A percentile compares a stretch with the other conserved stretches of the same genome.
Evolutionary conservation across 306 rosid species (phyloP).

Genomic region (Heteromeles arbutifolia): DNA sequence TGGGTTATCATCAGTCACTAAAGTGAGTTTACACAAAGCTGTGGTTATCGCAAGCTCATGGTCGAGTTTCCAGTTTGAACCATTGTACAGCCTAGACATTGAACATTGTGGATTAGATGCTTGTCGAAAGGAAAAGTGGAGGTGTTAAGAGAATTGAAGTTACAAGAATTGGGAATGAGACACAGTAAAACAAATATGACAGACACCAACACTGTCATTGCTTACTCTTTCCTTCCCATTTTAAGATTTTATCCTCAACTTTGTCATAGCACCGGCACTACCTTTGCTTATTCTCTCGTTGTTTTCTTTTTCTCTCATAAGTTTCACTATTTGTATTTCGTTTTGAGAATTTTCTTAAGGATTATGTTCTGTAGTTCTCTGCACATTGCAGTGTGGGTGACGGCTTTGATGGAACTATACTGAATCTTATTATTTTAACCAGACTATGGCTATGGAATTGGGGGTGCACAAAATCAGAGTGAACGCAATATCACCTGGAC

Average conservation of each 20-base stretch:
- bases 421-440: conserved; percentile 1
- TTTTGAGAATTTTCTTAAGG: neutral
- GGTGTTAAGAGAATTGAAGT: too few species aligned
- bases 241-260: neutral
- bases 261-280: neutral
- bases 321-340: neutral
- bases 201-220: too few species aligned
- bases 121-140: too few species aligned
- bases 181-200: too few species aligned
- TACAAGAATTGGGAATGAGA: too few species aligned
- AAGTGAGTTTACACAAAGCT: too few species aligned
- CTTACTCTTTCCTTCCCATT: too few species aligned
- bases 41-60: too few species aligned
- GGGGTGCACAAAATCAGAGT: conserved; percentile 69
- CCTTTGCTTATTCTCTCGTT: neutral
- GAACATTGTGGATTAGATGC: too few species aligned
- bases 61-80: too few species aligned
- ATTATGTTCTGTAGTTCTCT: neutral
- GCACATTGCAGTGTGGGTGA: neutral
- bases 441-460: conserved; percentile 84
- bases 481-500: conserved; percentile 72
- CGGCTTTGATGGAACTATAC: neutral
- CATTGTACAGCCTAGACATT: too few species aligned
- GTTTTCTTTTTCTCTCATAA: neutral
- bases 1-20: neutral